Percentiles rank a stretch among this genome's conserved stretches.
Conservation (phyloP, 768 basidiomycete species). For the Podaxis sp. region DNA sequence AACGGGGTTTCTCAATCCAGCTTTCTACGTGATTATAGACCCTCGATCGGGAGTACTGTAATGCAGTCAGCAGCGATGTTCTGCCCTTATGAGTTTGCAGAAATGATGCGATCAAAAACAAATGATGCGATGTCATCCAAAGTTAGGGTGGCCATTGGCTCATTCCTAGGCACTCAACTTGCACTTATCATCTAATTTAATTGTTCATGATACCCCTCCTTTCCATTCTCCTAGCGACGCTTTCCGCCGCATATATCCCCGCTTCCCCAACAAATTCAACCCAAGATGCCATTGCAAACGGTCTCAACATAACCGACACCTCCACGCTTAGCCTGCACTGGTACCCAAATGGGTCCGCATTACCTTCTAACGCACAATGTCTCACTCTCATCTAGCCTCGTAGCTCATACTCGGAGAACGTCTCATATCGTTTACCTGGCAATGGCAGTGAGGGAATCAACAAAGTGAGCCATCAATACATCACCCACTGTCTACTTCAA, state of each 20-base stretch:
- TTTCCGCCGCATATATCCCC: slow-evolving; percentile 58
- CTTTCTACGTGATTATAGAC: too few species aligned
- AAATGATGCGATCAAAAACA: too few species aligned
- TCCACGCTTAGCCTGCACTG: slow-evolving; percentile 62
- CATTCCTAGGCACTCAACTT: too few species aligned
- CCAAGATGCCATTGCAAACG: slow-evolving; percentile 35
- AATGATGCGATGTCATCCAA: too few species aligned
- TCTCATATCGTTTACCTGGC: slow-evolving; percentile 62
- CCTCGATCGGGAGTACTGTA: too few species aligned
- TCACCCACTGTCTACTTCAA: background rate
- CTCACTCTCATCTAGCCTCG: slow-evolving; percentile 2
- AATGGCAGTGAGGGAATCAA: slow-evolving; percentile 47
- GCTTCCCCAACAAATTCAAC: slow-evolving; percentile 73
- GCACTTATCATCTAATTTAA: too few species aligned
- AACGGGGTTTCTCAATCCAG: too few species aligned
- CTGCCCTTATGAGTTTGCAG: too few species aligned
- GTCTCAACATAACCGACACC: slow-evolving; percentile 52
- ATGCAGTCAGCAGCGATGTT: too few species aligned
- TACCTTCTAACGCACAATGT: background rate
- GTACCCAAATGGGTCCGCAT: slow-evolving; percentile 50
- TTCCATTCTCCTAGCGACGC: slow-evolving; percentile 17
- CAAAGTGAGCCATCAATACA: slow-evolving; percentile 39
- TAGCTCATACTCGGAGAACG: slow-evolving; percentile 51
- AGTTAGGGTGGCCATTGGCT: too few species aligned
- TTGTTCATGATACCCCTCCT: slow-evolving; percentile 23